A percentile compares a stretch with the other conserved stretches of the same genome.
Conservation (phyloP, 2,329 filamentous ascomycete genomes). For the Fusarium caatingaense region DNA sequence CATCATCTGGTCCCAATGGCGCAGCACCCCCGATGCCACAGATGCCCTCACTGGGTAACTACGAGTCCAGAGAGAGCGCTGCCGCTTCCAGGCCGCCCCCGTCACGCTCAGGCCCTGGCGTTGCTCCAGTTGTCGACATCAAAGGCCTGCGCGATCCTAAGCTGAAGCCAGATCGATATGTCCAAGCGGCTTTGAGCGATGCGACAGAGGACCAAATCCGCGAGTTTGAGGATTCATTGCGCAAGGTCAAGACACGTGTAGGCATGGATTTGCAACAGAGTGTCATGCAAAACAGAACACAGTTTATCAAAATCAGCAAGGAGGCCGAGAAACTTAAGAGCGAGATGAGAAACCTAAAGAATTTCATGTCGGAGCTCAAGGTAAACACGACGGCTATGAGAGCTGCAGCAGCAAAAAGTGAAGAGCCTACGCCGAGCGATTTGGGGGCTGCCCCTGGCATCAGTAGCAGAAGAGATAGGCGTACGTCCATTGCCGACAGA, state of each 20-base stretch:
- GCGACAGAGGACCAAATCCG: constrained; percentile 89
- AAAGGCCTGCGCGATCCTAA: constrained; percentile 83
- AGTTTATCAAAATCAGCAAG: constrained; percentile 99
- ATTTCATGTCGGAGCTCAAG: constrained; percentile 93
- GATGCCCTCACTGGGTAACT: constrained; percentile 70
- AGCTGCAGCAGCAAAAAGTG: constrained; percentile 65
- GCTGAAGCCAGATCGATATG: constrained; percentile 82
- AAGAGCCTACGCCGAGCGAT: constrained; percentile 63
- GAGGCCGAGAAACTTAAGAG: constrained; percentile 97
- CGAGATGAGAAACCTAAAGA: constrained; percentile 91
- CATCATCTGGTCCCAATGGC: constrained; percentile 75
- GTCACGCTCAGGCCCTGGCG: constrained; percentile 58
- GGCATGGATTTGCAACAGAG: constrained; percentile 91
- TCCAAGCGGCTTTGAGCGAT: constrained; percentile 79
- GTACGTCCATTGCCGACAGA: constrained; percentile 84
- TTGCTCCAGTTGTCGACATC: constrained; percentile 76
- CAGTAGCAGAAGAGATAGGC: constrained; percentile 81
- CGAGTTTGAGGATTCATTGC: constrained; percentile 80
- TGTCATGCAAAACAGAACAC: constrained; percentile 95
- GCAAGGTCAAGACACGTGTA: constrained; percentile 80
- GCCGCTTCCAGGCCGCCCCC: constrained; percentile 61
- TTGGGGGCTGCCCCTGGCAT: constrained; percentile 55
- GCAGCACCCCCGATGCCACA: constrained; percentile 79
- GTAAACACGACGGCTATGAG: constrained; percentile 76
- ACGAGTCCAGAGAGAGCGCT: constrained; percentile 59